These are phyloP conservation scores for Ramichloridium luteum DNA, from an alignment of 2,329 filamentous ascomycete species.

Conservation along the genomic window DNA sequence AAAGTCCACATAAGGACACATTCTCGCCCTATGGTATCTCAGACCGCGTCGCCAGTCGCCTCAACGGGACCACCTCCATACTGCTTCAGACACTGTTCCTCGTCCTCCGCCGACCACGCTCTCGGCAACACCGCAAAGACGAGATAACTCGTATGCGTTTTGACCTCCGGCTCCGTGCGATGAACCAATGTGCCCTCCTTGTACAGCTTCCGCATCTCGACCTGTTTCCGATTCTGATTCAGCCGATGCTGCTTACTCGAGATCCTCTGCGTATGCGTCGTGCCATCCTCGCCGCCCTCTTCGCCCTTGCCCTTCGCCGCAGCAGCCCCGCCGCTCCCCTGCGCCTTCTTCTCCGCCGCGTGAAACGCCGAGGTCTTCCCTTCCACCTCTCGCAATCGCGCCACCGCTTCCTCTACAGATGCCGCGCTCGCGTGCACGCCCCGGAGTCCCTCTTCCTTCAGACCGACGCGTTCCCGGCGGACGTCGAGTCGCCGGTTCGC, in stretches of 20 bases:
- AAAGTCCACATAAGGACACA: too few species aligned
- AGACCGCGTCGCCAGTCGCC: too few species aligned
- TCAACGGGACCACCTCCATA: too few species aligned
- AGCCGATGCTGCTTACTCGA: slow-evolving; percentile 18
- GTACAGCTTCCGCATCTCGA: slow-evolving; percentile 45
- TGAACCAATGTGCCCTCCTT: slow-evolving; percentile 68
- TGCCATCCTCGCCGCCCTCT: too few species aligned
- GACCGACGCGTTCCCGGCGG: slow-evolving; percentile 65
- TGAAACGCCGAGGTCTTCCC: slow-evolving; percentile 55
- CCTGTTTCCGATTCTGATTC: slow-evolving; percentile 25
- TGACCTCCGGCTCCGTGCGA: slow-evolving; percentile 74
- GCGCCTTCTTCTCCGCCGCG: slow-evolving; percentile 10
- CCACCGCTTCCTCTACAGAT: slow-evolving; percentile 67
- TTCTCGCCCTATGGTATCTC: too few species aligned
- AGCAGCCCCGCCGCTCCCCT: slow-evolving; percentile 16
- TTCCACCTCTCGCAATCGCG: slow-evolving; percentile 61
- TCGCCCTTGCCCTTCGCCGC: slow-evolving; percentile 4
- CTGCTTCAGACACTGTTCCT: slow-evolving; percentile 36
- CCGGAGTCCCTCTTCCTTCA: slow-evolving; percentile 53
- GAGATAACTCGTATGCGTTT: slow-evolving; percentile 94
- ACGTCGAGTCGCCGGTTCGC: slow-evolving; percentile 69
- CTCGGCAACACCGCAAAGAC: slow-evolving; percentile 84
- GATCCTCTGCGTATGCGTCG: slow-evolving; percentile 13
- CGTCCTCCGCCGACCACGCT: slow-evolving; percentile 74
- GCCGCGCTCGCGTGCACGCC: slow-evolving; percentile 58